Conservation (phyloP, 2,329 filamentous ascomycete species). For the Lecanosticta acicola region DNA sequence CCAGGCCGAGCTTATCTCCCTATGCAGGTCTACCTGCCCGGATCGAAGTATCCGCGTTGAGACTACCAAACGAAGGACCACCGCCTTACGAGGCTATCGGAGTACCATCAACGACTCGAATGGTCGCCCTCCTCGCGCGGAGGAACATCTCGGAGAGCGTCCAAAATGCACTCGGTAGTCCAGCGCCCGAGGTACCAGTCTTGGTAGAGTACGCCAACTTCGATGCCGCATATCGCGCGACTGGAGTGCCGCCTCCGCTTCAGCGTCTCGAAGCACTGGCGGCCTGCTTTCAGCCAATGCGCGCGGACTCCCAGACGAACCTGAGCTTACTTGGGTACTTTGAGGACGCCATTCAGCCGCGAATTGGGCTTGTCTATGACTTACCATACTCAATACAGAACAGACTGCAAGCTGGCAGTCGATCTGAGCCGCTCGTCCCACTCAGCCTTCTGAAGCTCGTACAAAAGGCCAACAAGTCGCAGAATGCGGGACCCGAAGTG, state of each 20-base stretch:
- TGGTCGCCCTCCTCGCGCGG: conserved; percentile 40
- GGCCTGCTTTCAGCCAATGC: conserved; percentile 28
- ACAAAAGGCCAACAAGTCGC: conserved; percentile 41
- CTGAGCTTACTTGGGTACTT: conserved; percentile 65
- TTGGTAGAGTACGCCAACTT: conserved; percentile 64
- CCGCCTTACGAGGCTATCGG: conserved; percentile 46
- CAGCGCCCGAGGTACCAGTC: conserved; percentile 45
- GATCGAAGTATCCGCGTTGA: conserved; percentile 39
- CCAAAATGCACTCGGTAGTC: conserved; percentile 32
- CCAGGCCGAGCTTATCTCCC: conserved; percentile 27
- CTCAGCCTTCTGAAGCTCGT: conserved; percentile 45
- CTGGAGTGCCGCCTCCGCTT: conserved; percentile 43
- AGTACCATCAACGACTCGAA: conserved; percentile 39
- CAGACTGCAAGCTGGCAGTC: conserved; percentile 39
- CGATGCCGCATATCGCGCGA: conserved; percentile 43
- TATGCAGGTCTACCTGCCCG: conserved; percentile 38
- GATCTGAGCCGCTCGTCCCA: conserved; percentile 28
- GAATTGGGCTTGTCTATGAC: conserved; percentile 70
- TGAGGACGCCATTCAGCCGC: conserved; percentile 63
- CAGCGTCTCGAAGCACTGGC: conserved; percentile 41
- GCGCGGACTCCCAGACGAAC: conserved; percentile 32
- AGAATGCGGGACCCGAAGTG: conserved; percentile 37
- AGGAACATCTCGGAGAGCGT: conserved; percentile 26
- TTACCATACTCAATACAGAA: conserved; percentile 53
- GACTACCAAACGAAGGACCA: conserved; percentile 43